A percentile compares a stretch with the other conserved stretches of the same genome.
These are phyloP conservation scores for Colletotrichum scovillei DNA, from an alignment of 2,329 filamentous ascomycete species.

Conservation along the genomic window DNA sequence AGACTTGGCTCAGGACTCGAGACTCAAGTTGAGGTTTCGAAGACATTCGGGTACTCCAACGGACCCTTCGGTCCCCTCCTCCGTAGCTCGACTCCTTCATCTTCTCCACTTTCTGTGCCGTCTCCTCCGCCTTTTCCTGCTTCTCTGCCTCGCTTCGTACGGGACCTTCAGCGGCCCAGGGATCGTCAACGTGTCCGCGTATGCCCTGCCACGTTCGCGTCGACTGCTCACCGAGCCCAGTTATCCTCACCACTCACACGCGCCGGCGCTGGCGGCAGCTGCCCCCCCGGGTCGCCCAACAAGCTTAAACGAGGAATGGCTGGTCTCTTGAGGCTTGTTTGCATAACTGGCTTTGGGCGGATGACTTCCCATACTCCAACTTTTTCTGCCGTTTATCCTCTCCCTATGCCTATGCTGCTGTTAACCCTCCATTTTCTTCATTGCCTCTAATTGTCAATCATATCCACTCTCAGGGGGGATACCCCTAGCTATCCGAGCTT, in stretches of 20 bases:
- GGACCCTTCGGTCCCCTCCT: background rate
- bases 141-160: background rate
- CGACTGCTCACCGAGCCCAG: background rate
- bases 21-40: background rate
- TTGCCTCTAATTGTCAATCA: conserved; percentile 9
- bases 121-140: conserved; percentile 2
- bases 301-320: conserved; percentile 27
- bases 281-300: background rate
- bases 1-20: background rate
- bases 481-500: background rate
- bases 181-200: conserved; percentile 25
- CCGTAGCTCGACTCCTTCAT: background rate
- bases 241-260: background rate
- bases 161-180: background rate
- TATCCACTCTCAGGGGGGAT: conserved; percentile 17
- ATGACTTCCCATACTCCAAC: background rate
- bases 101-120: background rate
- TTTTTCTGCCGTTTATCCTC: background rate
- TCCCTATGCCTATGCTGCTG: background rate
- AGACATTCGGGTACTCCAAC: background rate
- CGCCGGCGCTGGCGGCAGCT: background rate
- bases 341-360: background rate
- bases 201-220: conserved; percentile 5
- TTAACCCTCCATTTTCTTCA: background rate
- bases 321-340: background rate